phyloP scores from a whole-genome alignment of 169 alveolate species.

The Besnoitia besnoiti region DNA sequence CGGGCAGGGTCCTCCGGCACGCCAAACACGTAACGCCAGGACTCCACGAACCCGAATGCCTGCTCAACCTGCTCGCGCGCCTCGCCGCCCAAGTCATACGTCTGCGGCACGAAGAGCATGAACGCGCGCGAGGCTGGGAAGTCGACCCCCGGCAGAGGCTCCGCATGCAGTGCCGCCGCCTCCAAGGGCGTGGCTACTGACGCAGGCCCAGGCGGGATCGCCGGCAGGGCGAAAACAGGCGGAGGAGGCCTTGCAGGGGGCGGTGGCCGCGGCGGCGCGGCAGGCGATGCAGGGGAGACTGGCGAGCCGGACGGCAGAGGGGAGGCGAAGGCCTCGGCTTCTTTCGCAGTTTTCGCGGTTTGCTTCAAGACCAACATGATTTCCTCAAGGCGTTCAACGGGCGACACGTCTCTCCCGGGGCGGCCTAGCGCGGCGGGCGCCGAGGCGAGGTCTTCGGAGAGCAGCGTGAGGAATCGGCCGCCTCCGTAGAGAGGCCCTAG shows the following conservation, averaged over 20 bases:
- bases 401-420: no score
- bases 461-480: no score
- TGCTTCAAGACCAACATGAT: no score
- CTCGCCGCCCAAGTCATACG: neutral
- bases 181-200: neutral
- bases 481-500: no score
- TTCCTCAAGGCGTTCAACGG: no score
- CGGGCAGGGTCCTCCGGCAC: neutral
- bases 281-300: neutral
- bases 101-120: neutral
- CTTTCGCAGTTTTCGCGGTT: no score
- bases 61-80: neutral
- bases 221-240: neutral
- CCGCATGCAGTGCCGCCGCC: neutral
- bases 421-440: no score
- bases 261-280: neutral
- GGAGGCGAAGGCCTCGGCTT: neutral
- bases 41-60: neutral
- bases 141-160: neutral
- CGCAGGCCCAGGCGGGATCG: neutral
- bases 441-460: no score
- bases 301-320: neutral
- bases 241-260: neutral
- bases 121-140: neutral
- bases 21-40: neutral